Base-by-base conservation (phyloP, 2,329 filamentous ascomycete genomes). In the Sphaerulina vaccinii region DNA sequence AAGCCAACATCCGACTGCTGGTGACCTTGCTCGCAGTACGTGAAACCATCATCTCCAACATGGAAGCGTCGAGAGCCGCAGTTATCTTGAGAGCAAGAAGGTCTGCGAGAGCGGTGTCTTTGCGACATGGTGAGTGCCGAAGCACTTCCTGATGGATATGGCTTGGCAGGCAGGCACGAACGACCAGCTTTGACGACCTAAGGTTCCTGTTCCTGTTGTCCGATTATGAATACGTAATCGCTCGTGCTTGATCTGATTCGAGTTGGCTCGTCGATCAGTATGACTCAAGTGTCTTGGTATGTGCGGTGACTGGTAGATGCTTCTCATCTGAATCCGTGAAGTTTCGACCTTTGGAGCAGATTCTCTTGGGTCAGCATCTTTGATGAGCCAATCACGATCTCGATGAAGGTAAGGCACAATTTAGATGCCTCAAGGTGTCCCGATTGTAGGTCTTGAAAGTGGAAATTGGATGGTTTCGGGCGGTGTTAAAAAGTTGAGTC, bases 21-120 rank as follows among this genome's bases (percentile, higher is more conserved):
- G 73, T 95, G 90, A 24, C 89, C 89, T 60, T 88, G 85, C 57
- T 85, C 79, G 70, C 90, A 95, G 68, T 88, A 95, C 56, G 85
- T 82, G 52, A 85, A 80, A 3, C 89, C 88, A 70, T 87, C 87
- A 59, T 90, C 84, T 24, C 85, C 75, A 65, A 88, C 87, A 73
- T 86, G 68, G 32, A 67, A 90, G 56, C 80, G 80, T 36, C 78
- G 79, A 45, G 87, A 86, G 54, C 86, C 85, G 67, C 90, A 95
- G 63, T 81, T 79, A 38, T 66, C 63, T 41, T 65, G 53, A 8
- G 57, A 57, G 40, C 66, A 68, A 13, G 55, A 53, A 15, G 62
- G 61, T 19, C 55, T 40, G 36, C 54, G 54, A 10, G 33, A 47
- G 19, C 32, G 46, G 21, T 48, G 36, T 18, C 48, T 42, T 27